Conservation (phyloP, 345 rosid species). For the Corchorus olitorius region DNA sequence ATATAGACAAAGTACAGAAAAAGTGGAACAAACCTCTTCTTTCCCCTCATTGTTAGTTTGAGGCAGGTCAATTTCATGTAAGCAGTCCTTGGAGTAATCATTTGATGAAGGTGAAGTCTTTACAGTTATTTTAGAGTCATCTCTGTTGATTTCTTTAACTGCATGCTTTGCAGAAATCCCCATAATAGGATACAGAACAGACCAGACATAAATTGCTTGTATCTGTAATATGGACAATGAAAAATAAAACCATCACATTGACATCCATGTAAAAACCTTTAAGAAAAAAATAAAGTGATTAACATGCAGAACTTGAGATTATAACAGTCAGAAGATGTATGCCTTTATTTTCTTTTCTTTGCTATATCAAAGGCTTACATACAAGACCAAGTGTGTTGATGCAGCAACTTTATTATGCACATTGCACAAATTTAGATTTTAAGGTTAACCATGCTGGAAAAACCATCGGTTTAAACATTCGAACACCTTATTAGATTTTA, state of each 20-base stretch:
- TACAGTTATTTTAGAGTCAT: constrained; percentile 1
- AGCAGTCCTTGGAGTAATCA: constrained; percentile 23
- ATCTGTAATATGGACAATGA: constrained; percentile 31
- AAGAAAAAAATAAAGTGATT: background rate
- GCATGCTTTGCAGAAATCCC: constrained; percentile 35
- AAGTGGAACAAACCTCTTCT: background rate
- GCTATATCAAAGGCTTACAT: background rate
- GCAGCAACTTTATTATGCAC: background rate
- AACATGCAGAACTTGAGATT: constrained; percentile 8
- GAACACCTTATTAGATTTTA: too few relatives aligned
- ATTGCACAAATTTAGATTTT: background rate
- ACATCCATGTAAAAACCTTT: background rate
- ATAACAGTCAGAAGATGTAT: background rate
- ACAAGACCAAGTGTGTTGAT: background rate
- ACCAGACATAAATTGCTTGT: constrained; percentile 65
- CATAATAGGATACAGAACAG: constrained; percentile 58
- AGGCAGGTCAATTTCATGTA: constrained; percentile 39
- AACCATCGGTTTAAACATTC: too few relatives aligned
- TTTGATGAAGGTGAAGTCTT: constrained; percentile 22
- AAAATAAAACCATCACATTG: background rate
- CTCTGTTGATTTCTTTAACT: constrained; percentile 1
- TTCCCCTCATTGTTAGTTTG: constrained; percentile 34
- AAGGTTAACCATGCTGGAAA: too few relatives aligned
- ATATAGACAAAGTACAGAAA: background rate
- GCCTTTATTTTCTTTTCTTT: background rate